Evolutionary conservation across 768 basidiomycete genomes (phyloP), one percentile per base, ranked within the genome.

Genomic region (Lactarius sp.): DNA sequence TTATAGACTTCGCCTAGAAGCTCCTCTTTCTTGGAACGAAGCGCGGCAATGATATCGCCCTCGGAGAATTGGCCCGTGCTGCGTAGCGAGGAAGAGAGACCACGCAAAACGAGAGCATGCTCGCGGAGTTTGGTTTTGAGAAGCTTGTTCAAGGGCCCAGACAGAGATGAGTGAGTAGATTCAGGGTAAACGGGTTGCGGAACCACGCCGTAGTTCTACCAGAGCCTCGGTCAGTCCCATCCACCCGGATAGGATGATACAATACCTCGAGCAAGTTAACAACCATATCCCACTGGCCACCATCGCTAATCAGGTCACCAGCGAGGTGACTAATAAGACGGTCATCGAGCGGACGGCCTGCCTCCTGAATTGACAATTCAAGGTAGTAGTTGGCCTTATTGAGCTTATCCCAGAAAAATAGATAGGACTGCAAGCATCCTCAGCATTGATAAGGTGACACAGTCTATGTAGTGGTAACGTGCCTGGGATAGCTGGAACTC

Each of bases 321-420:
- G 89, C 81, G 52, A 98, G 82, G 77, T 87, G 86, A 56, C 78
- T 82, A 59, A 97, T 78, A n/a, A 94, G 80, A 8, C 95, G 84
- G 70, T 91, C 86, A 59, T 96, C 91, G 56, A 95, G 75, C 0
- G 91, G 87, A 46, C 85, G 80, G 67, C 91, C 85, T 0, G 86
- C 86, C 59, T 89, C 82, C 74, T 96, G 80, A 68, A 98, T 90
- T 53, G 88, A 83, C 46, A 88, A 80, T 75, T 97, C 95, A 18
- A 97, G 86, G 75, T 89, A 96, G 76, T 91, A 94, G 77, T 95
- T 94, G 52, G 86, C 78, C 76, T 97, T 92, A 80, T 95, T 93
- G 55, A 98, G 83, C 75, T 95, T 94, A 76, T 98, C 95, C 81
- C 88, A 96, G 82, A 98, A 95, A 81, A 94, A 95, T 34, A 95